Conservation (phyloP, 139 green algal genomes). For the Zygnema circumcarinatum region DNA sequence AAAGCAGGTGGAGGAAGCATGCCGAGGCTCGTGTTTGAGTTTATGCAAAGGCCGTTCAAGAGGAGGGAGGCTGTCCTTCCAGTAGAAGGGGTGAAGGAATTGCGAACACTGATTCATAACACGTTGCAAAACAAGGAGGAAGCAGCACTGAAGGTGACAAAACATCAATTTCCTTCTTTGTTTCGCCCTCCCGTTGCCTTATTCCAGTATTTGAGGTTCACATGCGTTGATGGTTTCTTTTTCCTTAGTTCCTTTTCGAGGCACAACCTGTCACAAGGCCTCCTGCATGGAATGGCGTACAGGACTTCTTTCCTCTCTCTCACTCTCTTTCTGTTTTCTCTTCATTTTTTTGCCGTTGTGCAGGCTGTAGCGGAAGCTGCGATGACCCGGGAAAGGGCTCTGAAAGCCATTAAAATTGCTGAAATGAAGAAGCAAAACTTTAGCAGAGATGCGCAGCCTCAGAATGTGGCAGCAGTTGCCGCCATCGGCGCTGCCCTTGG, state of each 20-base stretch:
- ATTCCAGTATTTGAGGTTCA: too few relatives aligned
- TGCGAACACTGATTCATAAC: conserved; percentile 34
- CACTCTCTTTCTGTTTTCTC: not conserved
- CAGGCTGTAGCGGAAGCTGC: not conserved
- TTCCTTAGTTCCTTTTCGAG: too few relatives aligned
- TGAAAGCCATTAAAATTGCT: not conserved
- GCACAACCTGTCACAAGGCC: too few relatives aligned
- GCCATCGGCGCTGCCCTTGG: not conserved
- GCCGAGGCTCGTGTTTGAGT: not conserved
- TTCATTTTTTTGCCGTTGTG: not conserved
- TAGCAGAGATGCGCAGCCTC: not conserved
- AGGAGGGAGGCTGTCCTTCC: conserved; percentile 35
- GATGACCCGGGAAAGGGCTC: not conserved
- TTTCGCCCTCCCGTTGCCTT: not conserved
- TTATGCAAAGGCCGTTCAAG: conserved; percentile 38
- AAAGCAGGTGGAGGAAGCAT: not conserved
- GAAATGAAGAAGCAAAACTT: not conserved
- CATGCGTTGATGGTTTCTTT: too few relatives aligned
- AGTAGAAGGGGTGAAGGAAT: conserved; percentile 43
- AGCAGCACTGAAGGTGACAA: conserved; percentile 25
- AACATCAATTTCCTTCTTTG: conserved; percentile 7
- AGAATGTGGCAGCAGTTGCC: not conserved
- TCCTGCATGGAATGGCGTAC: too few relatives aligned
- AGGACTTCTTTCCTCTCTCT: not conserved
- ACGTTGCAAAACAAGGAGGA: conserved; percentile 26